Percentiles rank a stretch among this genome's conserved stretches.
phyloP scores from a whole-genome alignment of 805 yeast genomes.

The Saccharomyces mikatae region DNA sequence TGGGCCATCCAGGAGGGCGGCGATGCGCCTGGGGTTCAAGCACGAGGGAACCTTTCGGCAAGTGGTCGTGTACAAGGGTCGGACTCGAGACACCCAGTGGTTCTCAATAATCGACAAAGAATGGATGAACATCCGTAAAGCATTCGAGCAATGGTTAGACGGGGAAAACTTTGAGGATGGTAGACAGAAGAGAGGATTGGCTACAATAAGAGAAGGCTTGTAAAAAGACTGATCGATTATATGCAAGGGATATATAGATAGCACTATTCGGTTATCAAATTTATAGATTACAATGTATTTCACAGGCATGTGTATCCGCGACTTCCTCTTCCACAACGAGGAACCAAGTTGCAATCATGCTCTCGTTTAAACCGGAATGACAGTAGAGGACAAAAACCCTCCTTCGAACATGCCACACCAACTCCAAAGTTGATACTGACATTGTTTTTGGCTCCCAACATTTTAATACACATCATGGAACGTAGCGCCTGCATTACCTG shows the following conservation, averaged over 20 bases:
- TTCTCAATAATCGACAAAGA: conserved; percentile 27
- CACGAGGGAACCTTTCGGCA: conserved; percentile 29
- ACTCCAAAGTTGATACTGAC: neutral
- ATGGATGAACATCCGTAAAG: conserved; percentile 20
- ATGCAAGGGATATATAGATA: neutral
- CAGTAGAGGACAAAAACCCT: neutral
- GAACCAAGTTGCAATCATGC: neutral
- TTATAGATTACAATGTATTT: neutral
- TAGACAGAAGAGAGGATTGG: neutral
- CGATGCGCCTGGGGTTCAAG: conserved; percentile 27
- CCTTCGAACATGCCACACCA: neutral
- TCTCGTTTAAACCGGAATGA: neutral
- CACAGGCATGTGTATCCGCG: neutral
- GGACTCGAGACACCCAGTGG: conserved; percentile 30
- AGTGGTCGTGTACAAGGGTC: conserved; percentile 21
- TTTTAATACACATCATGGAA: too few relatives aligned
- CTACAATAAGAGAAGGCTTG: neutral
- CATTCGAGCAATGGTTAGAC: conserved; percentile 23
- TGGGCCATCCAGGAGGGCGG: conserved; percentile 26
- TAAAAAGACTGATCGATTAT: neutral
- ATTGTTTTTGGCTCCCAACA: neutral
- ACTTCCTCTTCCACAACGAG: neutral
- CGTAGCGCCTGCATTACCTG: too few relatives aligned
- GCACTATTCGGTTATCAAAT: neutral
- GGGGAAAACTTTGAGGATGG: neutral